A percentile compares a stretch with the other conserved stretches of the same genome.
These are phyloP conservation scores for Ceratocystis variospora DNA, from an alignment of 2,329 filamentous ascomycete genomes.

Conservation along the genomic window DNA sequence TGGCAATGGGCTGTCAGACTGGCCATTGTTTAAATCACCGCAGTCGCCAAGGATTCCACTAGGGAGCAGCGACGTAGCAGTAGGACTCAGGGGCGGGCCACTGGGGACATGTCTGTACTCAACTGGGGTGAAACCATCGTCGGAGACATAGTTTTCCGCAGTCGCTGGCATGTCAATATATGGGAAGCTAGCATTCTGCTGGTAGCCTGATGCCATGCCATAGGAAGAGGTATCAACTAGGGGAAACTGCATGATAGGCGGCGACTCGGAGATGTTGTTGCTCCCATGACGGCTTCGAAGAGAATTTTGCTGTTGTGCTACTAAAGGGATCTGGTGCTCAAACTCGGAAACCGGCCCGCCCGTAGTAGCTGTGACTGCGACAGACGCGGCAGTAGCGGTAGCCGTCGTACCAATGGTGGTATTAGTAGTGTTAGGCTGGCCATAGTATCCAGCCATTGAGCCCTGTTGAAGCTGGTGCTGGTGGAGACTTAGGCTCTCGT, in stretches of 20 bases:
- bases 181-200: conserved; percentile 37
- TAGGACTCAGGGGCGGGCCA: conserved; percentile 62
- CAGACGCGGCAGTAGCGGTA: conserved; percentile 21
- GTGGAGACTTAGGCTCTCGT: conserved; percentile 33
- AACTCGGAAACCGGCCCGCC: conserved; percentile 30
- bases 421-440: conserved; percentile 20
- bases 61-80: conserved; percentile 59
- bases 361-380: conserved; percentile 23
- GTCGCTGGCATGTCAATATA: conserved; percentile 35
- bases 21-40: conserved; percentile 34
- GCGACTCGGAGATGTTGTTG: conserved; percentile 23
- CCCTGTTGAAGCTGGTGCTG: conserved; percentile 28
- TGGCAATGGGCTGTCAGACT: conserved; percentile 34
- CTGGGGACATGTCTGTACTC: conserved; percentile 47
- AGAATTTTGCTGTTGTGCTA: conserved; percentile 28
- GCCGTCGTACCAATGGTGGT: conserved; percentile 20
- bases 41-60: conserved; percentile 49
- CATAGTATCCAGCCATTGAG: neutral
- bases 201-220: conserved; percentile 39
- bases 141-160: conserved; percentile 19
- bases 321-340: conserved; percentile 23
- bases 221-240: conserved; percentile 30
- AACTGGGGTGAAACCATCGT: conserved; percentile 42
- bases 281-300: conserved; percentile 37
- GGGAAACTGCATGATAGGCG: conserved; percentile 30